Conservation (phyloP, 1,139 yeast genomes). For the Candida tunisiensis region DNA sequence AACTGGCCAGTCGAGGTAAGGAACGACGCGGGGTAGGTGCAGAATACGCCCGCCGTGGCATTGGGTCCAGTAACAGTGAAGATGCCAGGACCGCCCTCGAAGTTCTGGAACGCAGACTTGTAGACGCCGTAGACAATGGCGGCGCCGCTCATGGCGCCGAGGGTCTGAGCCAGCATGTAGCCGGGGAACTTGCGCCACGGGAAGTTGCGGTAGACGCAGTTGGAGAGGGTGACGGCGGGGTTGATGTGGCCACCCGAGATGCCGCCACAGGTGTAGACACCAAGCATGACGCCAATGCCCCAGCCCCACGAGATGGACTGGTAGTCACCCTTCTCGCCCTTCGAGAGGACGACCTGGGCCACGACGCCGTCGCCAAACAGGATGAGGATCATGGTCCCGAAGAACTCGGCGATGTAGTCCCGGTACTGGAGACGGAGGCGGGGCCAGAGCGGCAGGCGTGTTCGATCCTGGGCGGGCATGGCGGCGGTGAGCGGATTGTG, state of each 20-base stretch:
- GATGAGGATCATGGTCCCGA: conserved; percentile 29
- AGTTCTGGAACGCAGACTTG: conserved; percentile 12
- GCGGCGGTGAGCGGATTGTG: no score
- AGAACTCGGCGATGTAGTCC: conserved; percentile 26
- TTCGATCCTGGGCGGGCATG: no score
- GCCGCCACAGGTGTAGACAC: conserved; percentile 19
- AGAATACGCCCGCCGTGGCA: no score
- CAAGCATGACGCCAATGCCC: conserved; percentile 36
- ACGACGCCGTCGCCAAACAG: conserved; percentile 30
- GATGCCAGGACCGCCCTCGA: conserved; percentile 13
- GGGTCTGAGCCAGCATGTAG: conserved; percentile 13
- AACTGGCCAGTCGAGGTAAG: no score
- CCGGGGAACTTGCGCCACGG: conserved; percentile 16
- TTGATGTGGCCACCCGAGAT: conserved; percentile 18
- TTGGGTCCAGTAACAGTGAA: conserved; percentile 13
- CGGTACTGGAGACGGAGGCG: conserved; percentile 10
- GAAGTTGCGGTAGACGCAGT: conserved; percentile 15
- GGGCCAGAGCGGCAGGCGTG: conserved; percentile 7
- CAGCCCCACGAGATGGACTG: conserved; percentile 28
- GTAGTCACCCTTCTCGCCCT: conserved; percentile 22
- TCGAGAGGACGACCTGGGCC: conserved; percentile 24
- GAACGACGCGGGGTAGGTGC: no score
- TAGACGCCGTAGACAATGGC: conserved; percentile 15
- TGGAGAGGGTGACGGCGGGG: conserved; percentile 17
- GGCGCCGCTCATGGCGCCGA: conserved; percentile 15